Base-by-base conservation (phyloP, 2,329 filamentous ascomycete genomes). In the Fusarium sp. region DNA sequence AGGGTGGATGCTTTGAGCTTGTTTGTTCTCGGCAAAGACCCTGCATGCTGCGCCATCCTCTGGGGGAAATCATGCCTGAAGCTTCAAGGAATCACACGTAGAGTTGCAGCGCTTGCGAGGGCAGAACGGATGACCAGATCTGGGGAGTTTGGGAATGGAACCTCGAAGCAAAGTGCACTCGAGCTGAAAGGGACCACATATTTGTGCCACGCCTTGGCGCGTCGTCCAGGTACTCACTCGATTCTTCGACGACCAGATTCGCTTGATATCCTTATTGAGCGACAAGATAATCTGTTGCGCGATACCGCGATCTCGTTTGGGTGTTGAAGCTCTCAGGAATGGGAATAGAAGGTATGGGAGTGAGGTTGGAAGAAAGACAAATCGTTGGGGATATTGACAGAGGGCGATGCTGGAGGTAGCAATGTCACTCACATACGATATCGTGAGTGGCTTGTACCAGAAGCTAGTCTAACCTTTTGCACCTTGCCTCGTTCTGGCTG, bases 401-500 rank as follows among this genome's bases (percentile, higher is more conserved):
- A 50, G 40, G 53, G 46, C 36, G 48, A 28, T 35, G 32, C 29
- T 32, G 34, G n/a, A 25, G 12, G 41, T 44, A 29, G 28, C 24
- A 25, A 12, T 28, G n/a, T 28, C 15, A 43, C 25, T 28, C 15
- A 43, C 25, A 28, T 43, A 41, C 26, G 40, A 49, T 53, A 62
- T 63, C 62, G 62, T 66, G 58, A 65, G 53, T 65, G 62, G 62
- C 43, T 51, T 51, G 46, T 36, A 19, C 36, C 46, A 44, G 61
- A 63, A 63, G 61, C 61, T 65, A 65, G 43, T 49, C 42, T 49
- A 65, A 47, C 48, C 42, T 49, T 61, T 43, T 42, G 38, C 47
- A 49, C 53, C 59, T 66, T 62, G 62, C 52, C 60, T 64, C 44
- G 44, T 63, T 64, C 49, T 46, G 58, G 62, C 59, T 31, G 47